Percentiles rank a stretch among this genome's conserved stretches.
These are phyloP conservation scores for Lepraria neglecta DNA, from an alignment of 495 filamentous ascomycete species.

Conservation along the genomic window DNA sequence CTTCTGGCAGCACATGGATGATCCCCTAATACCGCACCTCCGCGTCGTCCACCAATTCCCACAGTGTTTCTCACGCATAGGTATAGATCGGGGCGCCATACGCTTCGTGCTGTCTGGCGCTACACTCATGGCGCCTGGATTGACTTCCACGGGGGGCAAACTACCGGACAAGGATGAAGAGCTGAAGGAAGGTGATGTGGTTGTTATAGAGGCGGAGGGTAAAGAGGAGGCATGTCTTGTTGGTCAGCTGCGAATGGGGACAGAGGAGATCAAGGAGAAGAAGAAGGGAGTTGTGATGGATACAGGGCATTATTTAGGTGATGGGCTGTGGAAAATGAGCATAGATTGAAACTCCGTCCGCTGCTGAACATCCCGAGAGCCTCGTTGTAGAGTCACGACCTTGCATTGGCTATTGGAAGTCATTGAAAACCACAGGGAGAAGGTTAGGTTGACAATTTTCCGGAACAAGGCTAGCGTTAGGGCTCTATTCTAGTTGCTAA, in stretches of 20 bases:
- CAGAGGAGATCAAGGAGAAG: slow-evolving; percentile 85
- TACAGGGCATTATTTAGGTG: slow-evolving; percentile 85
- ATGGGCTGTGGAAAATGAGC: slow-evolving; percentile 82
- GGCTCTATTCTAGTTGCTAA: background rate
- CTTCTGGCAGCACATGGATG: slow-evolving; percentile 88
- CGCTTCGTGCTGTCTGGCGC: slow-evolving; percentile 92
- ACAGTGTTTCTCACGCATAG: slow-evolving; percentile 43
- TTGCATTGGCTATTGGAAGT: background rate
- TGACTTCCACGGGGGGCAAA: slow-evolving; percentile 74
- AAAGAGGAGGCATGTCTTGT: slow-evolving; percentile 89
- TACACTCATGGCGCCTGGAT: slow-evolving; percentile 87
- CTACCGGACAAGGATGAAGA: slow-evolving; percentile 53
- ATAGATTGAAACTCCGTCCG: slow-evolving; percentile 48
- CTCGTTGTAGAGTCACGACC: background rate
- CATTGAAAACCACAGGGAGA: no score
- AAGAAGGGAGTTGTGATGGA: slow-evolving; percentile 91
- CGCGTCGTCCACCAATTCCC: slow-evolving; percentile 61
- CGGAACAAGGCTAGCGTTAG: slow-evolving; percentile 9
- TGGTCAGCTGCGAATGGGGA: slow-evolving; percentile 77
- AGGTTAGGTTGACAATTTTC: background rate
- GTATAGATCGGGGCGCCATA: slow-evolving; percentile 89
- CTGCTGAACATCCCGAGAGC: background rate
- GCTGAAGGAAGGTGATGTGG: slow-evolving; percentile 69
- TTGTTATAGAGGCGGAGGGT: slow-evolving; percentile 85
- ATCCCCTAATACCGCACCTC: slow-evolving; percentile 71